A percentile compares a stretch with the other conserved stretches of the same genome.
These are phyloP conservation scores for Naganishia liquefaciens DNA, from an alignment of 1,284 basidiomycete genomes.

Conservation along the genomic window DNA sequence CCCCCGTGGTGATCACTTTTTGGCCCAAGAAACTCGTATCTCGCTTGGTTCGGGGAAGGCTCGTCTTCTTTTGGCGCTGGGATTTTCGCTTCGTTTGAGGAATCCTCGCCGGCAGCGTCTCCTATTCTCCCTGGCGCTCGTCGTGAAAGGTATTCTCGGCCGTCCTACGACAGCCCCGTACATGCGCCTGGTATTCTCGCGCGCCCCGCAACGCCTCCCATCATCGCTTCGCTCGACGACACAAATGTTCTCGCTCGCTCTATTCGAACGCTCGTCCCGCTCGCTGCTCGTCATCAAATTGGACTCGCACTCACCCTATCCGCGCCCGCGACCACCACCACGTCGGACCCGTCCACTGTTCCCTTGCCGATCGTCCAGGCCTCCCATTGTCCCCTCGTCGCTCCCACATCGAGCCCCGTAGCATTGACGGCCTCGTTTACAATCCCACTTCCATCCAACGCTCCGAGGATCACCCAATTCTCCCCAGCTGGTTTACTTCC, in stretches of 20 bases:
- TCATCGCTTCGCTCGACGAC: conserved; percentile 5
- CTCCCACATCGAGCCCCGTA: conserved; percentile 68
- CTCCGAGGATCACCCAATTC: conserved; percentile 55
- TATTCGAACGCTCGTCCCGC: too few species aligned
- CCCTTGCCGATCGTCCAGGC: conserved; percentile 57
- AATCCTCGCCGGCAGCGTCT: conserved; percentile 60
- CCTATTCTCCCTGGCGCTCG: conserved; percentile 43
- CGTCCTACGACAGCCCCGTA: conserved; percentile 59
- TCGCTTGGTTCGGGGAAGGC: background rate
- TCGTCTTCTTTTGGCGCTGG: background rate
- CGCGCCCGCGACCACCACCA: conserved; percentile 22
- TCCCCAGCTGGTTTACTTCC: conserved; percentile 58
- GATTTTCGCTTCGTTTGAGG: conserved; percentile 62
- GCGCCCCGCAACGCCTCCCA: too few species aligned
- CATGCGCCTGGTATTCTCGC: conserved; percentile 18
- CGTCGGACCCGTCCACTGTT: conserved; percentile 55
- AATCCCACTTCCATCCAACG: conserved; percentile 42
- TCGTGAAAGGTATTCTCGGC: conserved; percentile 65
- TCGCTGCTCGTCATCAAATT: too few species aligned
- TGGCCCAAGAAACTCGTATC: too few species aligned
- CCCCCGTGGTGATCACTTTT: too few species aligned
- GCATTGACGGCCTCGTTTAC: conserved; percentile 45
- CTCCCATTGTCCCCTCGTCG: conserved; percentile 59
- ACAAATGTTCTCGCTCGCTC: too few species aligned
- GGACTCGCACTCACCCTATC: conserved; percentile 16